A percentile compares a stretch with the other conserved stretches of the same genome.
Evolutionary conservation across 768 basidiomycete species (phyloP).

Genomic region (Hydnum rufescens): DNA sequence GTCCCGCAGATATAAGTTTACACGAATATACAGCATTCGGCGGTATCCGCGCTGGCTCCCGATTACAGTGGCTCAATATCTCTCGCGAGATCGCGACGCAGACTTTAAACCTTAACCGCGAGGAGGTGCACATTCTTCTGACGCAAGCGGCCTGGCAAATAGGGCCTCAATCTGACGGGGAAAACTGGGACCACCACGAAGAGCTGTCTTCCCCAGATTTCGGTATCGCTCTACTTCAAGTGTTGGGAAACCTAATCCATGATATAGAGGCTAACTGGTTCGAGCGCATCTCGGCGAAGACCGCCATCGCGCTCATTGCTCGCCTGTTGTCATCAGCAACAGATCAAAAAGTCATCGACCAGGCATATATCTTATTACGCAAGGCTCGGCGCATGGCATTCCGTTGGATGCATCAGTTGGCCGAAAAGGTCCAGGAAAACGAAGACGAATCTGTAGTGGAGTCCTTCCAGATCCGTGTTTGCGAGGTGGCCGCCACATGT

Average conservation of each 20-base stretch:
- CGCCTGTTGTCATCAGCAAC: neutral
- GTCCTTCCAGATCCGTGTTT: constrained; percentile 14
- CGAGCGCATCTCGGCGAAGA: neutral
- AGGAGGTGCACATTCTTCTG: constrained; percentile 26
- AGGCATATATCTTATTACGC: constrained; percentile 11
- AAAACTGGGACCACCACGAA: neutral
- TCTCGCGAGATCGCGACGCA: constrained; percentile 24
- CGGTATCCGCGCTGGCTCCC: neutral
- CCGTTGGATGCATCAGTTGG: constrained; percentile 21
- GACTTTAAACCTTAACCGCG: constrained; percentile 21
- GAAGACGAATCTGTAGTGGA: constrained; percentile 10
- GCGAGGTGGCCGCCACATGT: constrained; percentile 23
- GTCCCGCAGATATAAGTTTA: constrained; percentile 21
- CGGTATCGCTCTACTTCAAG: neutral
- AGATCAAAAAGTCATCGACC: neutral
- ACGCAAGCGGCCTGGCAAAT: constrained; percentile 28
- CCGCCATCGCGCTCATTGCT: neutral
- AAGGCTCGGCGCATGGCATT: constrained; percentile 17
- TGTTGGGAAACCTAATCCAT: neutral
- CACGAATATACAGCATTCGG: constrained; percentile 5
- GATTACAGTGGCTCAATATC: constrained; percentile 4
- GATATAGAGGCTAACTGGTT: neutral
- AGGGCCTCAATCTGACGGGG: constrained; percentile 14
- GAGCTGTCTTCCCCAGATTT: neutral
- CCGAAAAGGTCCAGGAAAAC: constrained; percentile 11